A percentile compares a stretch with the other conserved stretches of the same genome.
phyloP scores from a whole-genome alignment of 805 yeast genomes.

The Geotrichum ghanense region DNA sequence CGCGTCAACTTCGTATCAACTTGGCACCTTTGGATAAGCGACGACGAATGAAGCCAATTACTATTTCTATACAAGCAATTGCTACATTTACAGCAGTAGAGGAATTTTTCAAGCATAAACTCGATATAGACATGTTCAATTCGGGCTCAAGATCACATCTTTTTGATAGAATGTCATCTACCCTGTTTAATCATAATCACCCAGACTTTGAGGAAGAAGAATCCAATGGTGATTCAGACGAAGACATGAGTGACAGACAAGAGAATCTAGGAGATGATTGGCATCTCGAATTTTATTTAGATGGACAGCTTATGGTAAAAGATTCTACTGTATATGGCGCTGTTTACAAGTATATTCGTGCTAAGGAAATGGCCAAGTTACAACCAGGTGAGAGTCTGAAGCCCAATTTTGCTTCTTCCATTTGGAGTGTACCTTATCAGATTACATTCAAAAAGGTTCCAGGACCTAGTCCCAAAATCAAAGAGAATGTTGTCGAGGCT shows the following conservation, averaged over 20 bases:
- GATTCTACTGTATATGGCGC: constrained; percentile 74
- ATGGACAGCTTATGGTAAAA: constrained; percentile 46
- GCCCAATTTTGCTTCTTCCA: constrained; percentile 9
- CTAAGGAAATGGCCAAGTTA: constrained; percentile 5
- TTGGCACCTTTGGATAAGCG: constrained; percentile 32
- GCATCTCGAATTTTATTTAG: constrained; percentile 45
- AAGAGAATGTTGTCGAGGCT: constrained; percentile 13
- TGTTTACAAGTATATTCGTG: constrained; percentile 21
- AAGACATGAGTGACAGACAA: constrained; percentile 3
- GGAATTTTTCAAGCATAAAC: constrained; percentile 32
- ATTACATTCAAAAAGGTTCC: constrained; percentile 33
- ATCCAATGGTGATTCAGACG: constrained; percentile 6
- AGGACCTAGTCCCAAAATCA: constrained; percentile 9
- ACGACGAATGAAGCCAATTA: constrained; percentile 19
- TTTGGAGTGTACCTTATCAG: constrained; percentile 51
- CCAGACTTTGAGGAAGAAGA: constrained; percentile 15
- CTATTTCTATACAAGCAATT: constrained; percentile 39
- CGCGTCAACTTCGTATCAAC: constrained; percentile 56
- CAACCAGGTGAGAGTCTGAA: constrained; percentile 7
- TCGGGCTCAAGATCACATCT: constrained; percentile 10
- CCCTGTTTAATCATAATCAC: constrained; percentile 6
- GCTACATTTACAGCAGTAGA: constrained; percentile 37
- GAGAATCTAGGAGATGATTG: constrained; percentile 15
- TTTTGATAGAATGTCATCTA: constrained; percentile 5
- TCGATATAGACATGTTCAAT: constrained; percentile 15